These are phyloP conservation scores for Sordariomycetes sp. DNA, from an alignment of 2,329 filamentous ascomycete species.

Conservation along the genomic window DNA sequence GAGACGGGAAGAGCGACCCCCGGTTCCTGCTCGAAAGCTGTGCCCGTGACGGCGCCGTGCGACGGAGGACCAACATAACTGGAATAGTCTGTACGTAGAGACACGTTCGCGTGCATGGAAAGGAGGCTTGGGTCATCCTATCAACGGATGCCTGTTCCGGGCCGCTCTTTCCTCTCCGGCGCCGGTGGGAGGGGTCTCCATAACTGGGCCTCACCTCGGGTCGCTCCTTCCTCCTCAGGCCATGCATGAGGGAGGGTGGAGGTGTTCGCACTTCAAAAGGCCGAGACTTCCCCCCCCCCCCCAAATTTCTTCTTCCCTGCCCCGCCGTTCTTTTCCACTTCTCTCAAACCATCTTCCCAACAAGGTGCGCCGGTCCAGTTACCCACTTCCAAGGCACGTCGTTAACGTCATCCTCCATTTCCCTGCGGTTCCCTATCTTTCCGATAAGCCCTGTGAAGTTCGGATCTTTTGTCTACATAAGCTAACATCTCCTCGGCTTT, in stretches of 20 bases:
- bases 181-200: background rate
- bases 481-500: background rate
- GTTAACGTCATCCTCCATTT: background rate
- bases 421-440: conserved; percentile 2
- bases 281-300: background rate
- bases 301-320: background rate
- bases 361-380: background rate
- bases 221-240: background rate
- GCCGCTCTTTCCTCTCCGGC: background rate
- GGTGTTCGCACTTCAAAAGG: background rate
- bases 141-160: background rate
- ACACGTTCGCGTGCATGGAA: background rate
- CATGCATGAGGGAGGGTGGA: background rate
- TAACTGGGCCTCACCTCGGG: background rate
- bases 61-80: background rate
- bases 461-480: background rate
- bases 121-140: background rate
- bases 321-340: background rate
- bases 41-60: background rate
- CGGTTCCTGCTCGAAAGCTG: background rate
- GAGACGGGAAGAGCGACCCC: background rate
- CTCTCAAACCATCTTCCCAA: background rate
- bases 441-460: background rate
- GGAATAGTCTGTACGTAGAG: background rate
- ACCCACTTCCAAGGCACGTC: conserved; percentile 2